Base-by-base conservation (phyloP, 2,329 filamentous ascomycete genomes). In the Aspergillus sp. region DNA sequence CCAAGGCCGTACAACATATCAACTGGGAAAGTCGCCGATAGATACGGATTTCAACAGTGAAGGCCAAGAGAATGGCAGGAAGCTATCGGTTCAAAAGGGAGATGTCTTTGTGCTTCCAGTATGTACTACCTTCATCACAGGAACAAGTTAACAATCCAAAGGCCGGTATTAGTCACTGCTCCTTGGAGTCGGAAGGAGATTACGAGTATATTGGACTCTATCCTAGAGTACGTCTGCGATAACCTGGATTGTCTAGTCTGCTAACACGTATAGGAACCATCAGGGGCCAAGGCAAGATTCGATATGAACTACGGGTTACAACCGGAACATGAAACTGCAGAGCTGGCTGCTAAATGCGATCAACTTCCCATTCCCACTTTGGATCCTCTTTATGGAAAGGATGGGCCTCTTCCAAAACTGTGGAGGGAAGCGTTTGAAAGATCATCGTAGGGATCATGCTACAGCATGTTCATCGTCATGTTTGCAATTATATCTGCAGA, bases 31-130 rank as follows among this genome's bases (percentile, higher is more conserved):
- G 19, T 27, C 19, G 28, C 40, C 33, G 6, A 13, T 12, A 26
- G 40, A 42, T 31, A 8, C 30, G 11, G 33, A 26, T 6, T 26
- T 13, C n/a, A 27, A 42, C 30, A 27, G 11, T 29, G 19, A 37
- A 10, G 40, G 40, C 9, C 33, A 37, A 12, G 32, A 27, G 11
- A 36, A 42, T 27, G 40, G 40, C 4, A 31, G 33, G 33, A 31
- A 36, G 27, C 27, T 42, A 12, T 31, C 19, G 7, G 32, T 42
- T 12, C 26, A 42, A 27, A 42, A 42, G 12, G 40, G 40, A 4
- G 33, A 42, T 31, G 33, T 42, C 7, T 42, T 41, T 35, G 39
- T 42, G 13, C 30, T 42, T n/a, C 40, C 40, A 33, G 40, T 31
- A n/a, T 13, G 33, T 33, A 6, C 29, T 37, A 7, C 13, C n/a